A percentile compares a stretch with the other conserved stretches of the same genome.
These are phyloP conservation scores for Emmonsiellopsis sp. DNA, from an alignment of 2,329 filamentous ascomycete species.

Conservation along the genomic window DNA sequence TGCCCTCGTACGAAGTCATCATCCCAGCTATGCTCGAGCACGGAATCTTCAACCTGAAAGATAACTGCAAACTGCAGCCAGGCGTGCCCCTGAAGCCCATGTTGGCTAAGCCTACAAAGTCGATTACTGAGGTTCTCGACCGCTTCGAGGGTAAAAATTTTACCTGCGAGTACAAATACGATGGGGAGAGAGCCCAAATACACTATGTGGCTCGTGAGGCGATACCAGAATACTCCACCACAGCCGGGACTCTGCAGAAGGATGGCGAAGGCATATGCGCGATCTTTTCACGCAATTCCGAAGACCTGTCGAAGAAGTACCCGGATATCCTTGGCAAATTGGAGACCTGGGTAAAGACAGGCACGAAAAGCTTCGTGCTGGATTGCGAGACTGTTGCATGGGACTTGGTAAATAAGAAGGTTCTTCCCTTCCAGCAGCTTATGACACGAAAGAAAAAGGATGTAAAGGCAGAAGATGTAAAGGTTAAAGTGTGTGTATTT, in stretches of 20 bases:
- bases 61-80: slow-evolving; percentile 83
- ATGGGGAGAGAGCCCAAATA: slow-evolving; percentile 96
- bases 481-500: slow-evolving; percentile 94
- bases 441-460: slow-evolving; percentile 99
- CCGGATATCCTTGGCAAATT: slow-evolving; percentile 89
- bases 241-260: slow-evolving; percentile 54
- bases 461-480: slow-evolving; percentile 89
- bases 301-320: slow-evolving; percentile 95
- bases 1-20: slow-evolving; percentile 92
- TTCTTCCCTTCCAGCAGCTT: slow-evolving; percentile 91
- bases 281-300: slow-evolving; percentile 95
- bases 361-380: slow-evolving; percentile 91
- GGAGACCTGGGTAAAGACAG: slow-evolving; percentile 77
- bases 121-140: slow-evolving; percentile 93
- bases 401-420: slow-evolving; percentile 91
- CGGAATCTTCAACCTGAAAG: slow-evolving; percentile 71
- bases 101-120: slow-evolving; percentile 96
- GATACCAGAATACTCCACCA: slow-evolving; percentile 57
- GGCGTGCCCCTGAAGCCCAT: slow-evolving; percentile 96
- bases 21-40: slow-evolving; percentile 81
- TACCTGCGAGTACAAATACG: slow-evolving; percentile 98
- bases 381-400: slow-evolving; percentile 97
- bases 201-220: slow-evolving; percentile 87
- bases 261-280: slow-evolving; percentile 64
- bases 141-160: slow-evolving; percentile 93